phyloP scores from a whole-genome alignment of 2,329 filamentous ascomycete genomes.

The Thyridium curvatum region DNA sequence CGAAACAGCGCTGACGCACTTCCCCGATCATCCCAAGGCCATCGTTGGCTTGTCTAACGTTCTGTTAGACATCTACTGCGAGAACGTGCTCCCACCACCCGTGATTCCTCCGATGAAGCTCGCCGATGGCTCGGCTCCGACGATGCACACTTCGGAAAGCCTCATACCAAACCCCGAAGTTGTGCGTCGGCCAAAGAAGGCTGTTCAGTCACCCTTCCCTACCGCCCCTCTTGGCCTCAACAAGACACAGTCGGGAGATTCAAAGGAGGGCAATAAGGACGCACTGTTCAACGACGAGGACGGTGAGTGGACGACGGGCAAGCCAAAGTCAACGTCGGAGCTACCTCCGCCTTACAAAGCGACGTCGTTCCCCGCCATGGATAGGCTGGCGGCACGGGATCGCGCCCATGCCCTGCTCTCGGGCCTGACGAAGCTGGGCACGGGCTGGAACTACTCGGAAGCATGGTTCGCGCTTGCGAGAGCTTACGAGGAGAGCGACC shows the following conservation, averaged over 20 bases:
- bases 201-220: too few relatives aligned
- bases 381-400: conserved; percentile 84
- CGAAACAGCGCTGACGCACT: conserved; percentile 75
- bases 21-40: conserved; percentile 70
- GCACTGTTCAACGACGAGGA: too few relatives aligned
- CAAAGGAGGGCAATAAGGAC: background rate
- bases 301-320: conserved; percentile 6
- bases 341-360: conserved; percentile 48
- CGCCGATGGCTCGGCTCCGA: conserved; percentile 17
- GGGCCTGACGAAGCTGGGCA: conserved; percentile 75
- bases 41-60: conserved; percentile 81
- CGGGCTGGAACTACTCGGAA: conserved; percentile 85
- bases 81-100: conserved; percentile 55
- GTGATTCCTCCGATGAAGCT: conserved; percentile 39
- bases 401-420: conserved; percentile 80
- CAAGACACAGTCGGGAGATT: too few relatives aligned
- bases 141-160: too few relatives aligned
- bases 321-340: conserved; percentile 21
- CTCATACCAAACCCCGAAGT: conserved; percentile 4
- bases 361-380: conserved; percentile 62
- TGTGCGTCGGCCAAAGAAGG: conserved; percentile 8
- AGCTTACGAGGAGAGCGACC: conserved; percentile 81
- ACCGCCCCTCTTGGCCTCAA: too few relatives aligned
- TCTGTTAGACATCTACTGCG: conserved; percentile 76
- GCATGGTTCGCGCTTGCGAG: conserved; percentile 87